phyloP scores from a whole-genome alignment of 306 rosid genomes.

The Ormosia emarginata region DNA sequence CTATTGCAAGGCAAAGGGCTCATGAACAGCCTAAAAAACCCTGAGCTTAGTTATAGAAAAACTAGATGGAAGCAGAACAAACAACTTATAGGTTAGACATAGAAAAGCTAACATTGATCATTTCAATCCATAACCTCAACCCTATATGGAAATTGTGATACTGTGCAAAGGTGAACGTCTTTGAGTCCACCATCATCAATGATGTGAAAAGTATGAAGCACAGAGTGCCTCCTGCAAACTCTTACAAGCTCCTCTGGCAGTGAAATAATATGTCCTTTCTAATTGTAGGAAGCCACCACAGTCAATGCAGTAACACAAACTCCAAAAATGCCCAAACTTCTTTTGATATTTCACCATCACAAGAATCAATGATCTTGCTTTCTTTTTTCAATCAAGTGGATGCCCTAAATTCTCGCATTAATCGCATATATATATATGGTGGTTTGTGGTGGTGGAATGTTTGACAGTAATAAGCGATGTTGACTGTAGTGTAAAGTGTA shows the following conservation, averaged over 20 bases:
- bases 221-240: not conserved
- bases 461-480: too few species aligned
- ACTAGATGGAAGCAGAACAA: not conserved
- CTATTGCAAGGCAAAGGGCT: not conserved
- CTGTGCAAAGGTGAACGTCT: not conserved
- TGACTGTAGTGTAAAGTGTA: too few species aligned
- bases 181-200: not conserved
- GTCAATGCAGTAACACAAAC: not conserved
- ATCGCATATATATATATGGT: too few species aligned
- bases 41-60: not conserved
- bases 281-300: not conserved
- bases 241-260: not conserved
- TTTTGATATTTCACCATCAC: not conserved
- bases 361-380: too few species aligned
- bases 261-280: not conserved
- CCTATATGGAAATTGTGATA: not conserved
- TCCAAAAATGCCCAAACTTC: not conserved
- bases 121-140: not conserved
- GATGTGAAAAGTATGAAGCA: not conserved
- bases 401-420: not conserved
- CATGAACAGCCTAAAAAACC: not conserved
- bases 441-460: too few species aligned
- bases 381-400: too few species aligned
- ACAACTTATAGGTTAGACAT: not conserved
- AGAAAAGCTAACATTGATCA: not conserved